Base-by-base conservation (phyloP, 129 eudicot genomes). In the Centrapalus pauciflorus region DNA sequence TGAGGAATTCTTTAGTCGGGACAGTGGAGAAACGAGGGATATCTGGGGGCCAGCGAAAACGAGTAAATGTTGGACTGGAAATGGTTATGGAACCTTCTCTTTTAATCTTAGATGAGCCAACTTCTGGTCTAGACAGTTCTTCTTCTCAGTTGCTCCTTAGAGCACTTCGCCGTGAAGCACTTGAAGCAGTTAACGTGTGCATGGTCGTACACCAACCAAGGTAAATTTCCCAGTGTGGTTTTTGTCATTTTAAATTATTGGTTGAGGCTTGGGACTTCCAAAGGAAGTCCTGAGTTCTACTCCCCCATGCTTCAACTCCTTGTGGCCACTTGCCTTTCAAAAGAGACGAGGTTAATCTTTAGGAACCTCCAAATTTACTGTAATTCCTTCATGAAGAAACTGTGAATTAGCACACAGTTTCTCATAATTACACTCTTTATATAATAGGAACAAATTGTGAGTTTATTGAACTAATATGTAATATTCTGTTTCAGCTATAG, bases 151-250 rank as follows among this genome's bases (percentile, higher is more conserved):
- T 92, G 71, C 90, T 92, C 7, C 86, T 92, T 30, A 85, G 88
- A 83, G 98, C 98, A 33, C 98, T 92, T 65, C 90, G 96, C 0
- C 96, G 98, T 64, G 98, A 92, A 76, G 96, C 98, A 64, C 81
- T 77, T 19, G 98, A 92, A 83, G 98, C 85, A 27, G 98, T 92
- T 12, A 92, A 92, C 34, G 81, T 92, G 29, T 85, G 87, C 77
- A 88, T 88, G 98, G 98, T 92, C 63, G 86, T 92, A 55, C 98
- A 92, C 77, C 98, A 92, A 37, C 98, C 98, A 12, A 92, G 98
- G 98, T 92, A 84, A 58, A 23, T 28, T 38, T 61, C 67, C 51
- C 34, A 26, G 29, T 61, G 0, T 19, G 26, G 14, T n/a, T 24
- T 7, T 30, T 30, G 25, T 16, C 13, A 32, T 38, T 20, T 27